A percentile compares a stretch with the other conserved stretches of the same genome.
phyloP scores from a whole-genome alignment of 164 flowering plant genomes.

The Macadamia integrifolia region DNA sequence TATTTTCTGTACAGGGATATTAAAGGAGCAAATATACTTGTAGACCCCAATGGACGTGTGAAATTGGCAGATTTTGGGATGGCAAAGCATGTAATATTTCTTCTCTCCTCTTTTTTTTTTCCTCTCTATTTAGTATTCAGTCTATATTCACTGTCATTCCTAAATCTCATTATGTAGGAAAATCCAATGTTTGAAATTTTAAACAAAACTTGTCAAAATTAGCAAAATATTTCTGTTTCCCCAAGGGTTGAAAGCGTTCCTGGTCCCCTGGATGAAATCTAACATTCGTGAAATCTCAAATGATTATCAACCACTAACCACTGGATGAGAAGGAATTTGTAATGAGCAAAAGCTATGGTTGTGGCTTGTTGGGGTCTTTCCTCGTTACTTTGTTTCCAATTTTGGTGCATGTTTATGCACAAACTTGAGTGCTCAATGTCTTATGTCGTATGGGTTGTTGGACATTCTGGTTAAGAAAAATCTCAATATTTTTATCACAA shows the following conservation, averaged over 20 bases:
- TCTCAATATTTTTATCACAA: constrained; percentile 3
- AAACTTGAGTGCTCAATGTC: background rate
- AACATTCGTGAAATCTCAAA: background rate
- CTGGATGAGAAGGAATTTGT: background rate
- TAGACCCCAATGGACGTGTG: constrained; percentile 86
- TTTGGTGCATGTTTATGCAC: background rate
- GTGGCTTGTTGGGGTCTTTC: background rate
- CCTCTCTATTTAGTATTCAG: too few species aligned
- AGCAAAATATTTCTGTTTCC: too few species aligned
- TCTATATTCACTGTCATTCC: background rate
- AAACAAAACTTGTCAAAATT: too few species aligned
- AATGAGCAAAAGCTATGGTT: background rate
- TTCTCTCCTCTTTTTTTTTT: background rate
- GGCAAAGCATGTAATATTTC: constrained; percentile 50
- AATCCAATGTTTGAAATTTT: too few species aligned
- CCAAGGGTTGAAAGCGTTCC: too few species aligned
- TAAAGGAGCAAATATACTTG: constrained; percentile 95
- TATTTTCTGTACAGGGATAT: constrained; percentile 58
- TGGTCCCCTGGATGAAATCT: too few species aligned
- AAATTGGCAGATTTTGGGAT: constrained; percentile 49
- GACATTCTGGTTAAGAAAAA: background rate
- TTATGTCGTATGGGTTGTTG: background rate
- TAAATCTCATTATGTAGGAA: background rate
- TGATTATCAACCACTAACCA: background rate
- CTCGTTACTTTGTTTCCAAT: background rate